These are phyloP conservation scores for Astrothelium subdiscretum DNA, from an alignment of 495 filamentous ascomycete species.

Conservation along the genomic window DNA sequence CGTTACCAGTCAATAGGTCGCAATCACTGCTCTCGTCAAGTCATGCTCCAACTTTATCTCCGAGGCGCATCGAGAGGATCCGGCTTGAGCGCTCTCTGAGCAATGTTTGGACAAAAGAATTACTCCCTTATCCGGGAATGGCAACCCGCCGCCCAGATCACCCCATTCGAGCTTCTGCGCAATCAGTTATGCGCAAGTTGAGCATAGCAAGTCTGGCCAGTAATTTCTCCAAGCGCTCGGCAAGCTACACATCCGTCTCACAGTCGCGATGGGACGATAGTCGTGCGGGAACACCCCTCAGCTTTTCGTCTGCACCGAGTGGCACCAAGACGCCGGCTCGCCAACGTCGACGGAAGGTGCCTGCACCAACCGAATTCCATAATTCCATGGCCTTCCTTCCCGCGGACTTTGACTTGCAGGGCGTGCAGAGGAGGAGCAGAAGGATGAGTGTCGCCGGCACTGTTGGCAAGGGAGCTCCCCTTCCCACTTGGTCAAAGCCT, in stretches of 20 bases:
- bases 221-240: conserved; percentile 51
- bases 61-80: conserved; percentile 61
- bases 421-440: conserved; percentile 7
- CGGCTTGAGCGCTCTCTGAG: conserved; percentile 62
- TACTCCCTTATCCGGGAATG: conserved; percentile 81
- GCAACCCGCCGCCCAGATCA: conserved; percentile 50
- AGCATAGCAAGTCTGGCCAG: conserved; percentile 60
- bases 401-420: conserved; percentile 27
- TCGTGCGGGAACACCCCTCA: not conserved
- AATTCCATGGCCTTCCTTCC: conserved; percentile 28
- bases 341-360: conserved; percentile 6
- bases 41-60: conserved; percentile 47
- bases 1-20: conserved; percentile 50
- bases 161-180: conserved; percentile 55
- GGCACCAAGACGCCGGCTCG: not conserved
- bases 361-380: conserved; percentile 25
- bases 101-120: conserved; percentile 77
- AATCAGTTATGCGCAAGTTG: conserved; percentile 72
- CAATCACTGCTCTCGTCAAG: conserved; percentile 57
- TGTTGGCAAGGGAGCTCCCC: not conserved
- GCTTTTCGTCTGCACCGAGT: not conserved
- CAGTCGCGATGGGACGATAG: not conserved
- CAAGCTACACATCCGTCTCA: conserved; percentile 28
- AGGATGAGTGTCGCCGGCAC: not conserved
- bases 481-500: not conserved